Evolutionary conservation across 257 asterid genomes (phyloP), one percentile per base, ranked within the genome.

Genomic region (Petunia secreta): DNA sequence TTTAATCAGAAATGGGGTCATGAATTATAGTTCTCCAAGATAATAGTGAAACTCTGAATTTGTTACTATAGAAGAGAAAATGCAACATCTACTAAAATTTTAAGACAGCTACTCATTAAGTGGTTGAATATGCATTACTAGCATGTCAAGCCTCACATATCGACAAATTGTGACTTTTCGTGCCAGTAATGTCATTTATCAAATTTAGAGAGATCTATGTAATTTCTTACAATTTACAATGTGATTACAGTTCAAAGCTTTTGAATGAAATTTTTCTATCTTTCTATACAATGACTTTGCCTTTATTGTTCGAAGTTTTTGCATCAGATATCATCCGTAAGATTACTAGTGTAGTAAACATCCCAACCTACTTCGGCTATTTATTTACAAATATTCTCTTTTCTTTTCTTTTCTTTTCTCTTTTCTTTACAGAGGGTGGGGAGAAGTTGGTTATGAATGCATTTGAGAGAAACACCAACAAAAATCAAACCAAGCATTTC

Each of bases 11-110:
- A 48, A n/a, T 50, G 36, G 10, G 77, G 34, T 34, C 77, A 71
- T 6, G 34, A 34, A 5, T 48, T 10, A 48, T 34, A 48, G 34
- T 34, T 71, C 52, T 48, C 60, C 77, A 13, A 11, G 41, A 71
- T 11, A 71, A 71, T n/a, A 71, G 60, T 0, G 3, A 5, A 48
- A 69, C 59, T 69, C 25, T 25, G 6, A 10, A 64, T 7, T 39
- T 65, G 52, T 65, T 65, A 65, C 34, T 65, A 39, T 65, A 50
- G 50, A 3, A 65, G 73, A 65, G 8, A 40, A 65, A 65, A 65
- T 65, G 48, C 10, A 64, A 64, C 15, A 41, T 64, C 73, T 38
- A 64, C 48, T 37, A 38, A 63, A 63, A 63, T 5, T 38, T 63
- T 38, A 11, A 65, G 46, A 50, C 11, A 6, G 50, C 73, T 65